Evolutionary conservation across 2,329 filamentous ascomycete genomes (phyloP), one percentile per base, ranked within the genome.

Genomic region (Aspergillus ruber): DNA sequence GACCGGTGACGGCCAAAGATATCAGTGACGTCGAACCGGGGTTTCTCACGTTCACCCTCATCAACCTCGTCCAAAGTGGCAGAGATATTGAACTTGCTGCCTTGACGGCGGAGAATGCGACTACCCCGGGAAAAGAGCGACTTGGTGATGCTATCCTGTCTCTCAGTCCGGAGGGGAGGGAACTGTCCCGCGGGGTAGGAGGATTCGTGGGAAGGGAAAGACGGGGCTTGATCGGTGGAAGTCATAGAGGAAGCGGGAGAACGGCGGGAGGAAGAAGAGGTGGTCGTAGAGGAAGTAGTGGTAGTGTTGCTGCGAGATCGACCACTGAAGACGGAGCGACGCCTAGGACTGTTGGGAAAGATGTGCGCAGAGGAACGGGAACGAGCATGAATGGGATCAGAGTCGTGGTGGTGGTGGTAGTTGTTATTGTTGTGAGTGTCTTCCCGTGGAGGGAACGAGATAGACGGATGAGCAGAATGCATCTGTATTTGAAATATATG

Each of bases 221-320:
- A 60, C 27, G 61, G 54, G 21, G 53, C 54, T 12, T 12, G 10
- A 42, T 69, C 68, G 32, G 55, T 55, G 20, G 65, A 70, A 33
- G 64, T 64, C 66, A 69, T 66, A 17, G 69, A 69, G 15, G 70
- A 71, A 36, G 68, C 68, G n/a, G 74, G 71, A 13, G 74, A 75
- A 39, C 66, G 71, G 50, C 61, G 64, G 15, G 66, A 67, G 17
- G 75, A 74, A 12, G 36, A 39, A 18, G 25, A 29, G 38, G 74
- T 52, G 53, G 69, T 52, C 54, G 69, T 72, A 1, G 78, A 77
- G 8, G 76, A 81, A 50, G 73, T 76, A 8, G 76, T 81, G 50
- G 73, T 76, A 20, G 74, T 75, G 36, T 71, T 71, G 51, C 67
- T 71, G 50, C 69, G 58, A 6, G 69, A 68, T 15, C 69, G 68